phyloP scores from a whole-genome alignment of 768 basidiomycete species.

The Rhizopogon vinicolor region DNA sequence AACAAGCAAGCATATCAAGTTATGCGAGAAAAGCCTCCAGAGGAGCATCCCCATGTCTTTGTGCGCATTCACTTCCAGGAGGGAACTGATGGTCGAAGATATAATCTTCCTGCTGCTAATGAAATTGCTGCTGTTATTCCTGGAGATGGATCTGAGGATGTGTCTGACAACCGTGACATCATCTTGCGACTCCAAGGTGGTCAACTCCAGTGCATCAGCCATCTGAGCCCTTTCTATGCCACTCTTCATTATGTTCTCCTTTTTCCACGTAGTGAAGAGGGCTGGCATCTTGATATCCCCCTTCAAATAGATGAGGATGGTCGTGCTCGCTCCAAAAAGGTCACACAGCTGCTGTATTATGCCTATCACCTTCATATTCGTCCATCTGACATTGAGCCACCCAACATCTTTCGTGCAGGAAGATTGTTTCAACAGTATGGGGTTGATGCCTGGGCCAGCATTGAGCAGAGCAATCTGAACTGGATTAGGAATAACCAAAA shows the following conservation, averaged over 20 bases:
- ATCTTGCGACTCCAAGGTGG: slow-evolving; percentile 20
- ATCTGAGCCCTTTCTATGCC: slow-evolving; percentile 31
- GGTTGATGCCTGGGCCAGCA: slow-evolving; percentile 39
- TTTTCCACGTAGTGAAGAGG: slow-evolving; percentile 34
- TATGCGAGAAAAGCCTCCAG: slow-evolving; percentile 15
- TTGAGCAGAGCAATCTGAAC: slow-evolving; percentile 35
- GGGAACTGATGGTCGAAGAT: slow-evolving; percentile 26
- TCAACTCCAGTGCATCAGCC: slow-evolving; percentile 22
- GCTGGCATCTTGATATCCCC: slow-evolving; percentile 29
- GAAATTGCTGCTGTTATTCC: slow-evolving; percentile 42
- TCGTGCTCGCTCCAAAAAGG: slow-evolving; percentile 5
- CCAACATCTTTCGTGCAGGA: slow-evolving; percentile 29
- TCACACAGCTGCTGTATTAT: slow-evolving; percentile 26
- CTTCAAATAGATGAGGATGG: not conserved
- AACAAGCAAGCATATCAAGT: slow-evolving; percentile 31
- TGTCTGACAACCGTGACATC: slow-evolving; percentile 26
- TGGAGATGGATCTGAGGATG: slow-evolving; percentile 16
- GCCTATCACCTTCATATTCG: slow-evolving; percentile 30
- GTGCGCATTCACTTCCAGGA: slow-evolving; percentile 7
- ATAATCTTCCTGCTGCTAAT: slow-evolving; percentile 40
- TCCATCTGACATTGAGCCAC: slow-evolving; percentile 9
- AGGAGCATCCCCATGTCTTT: slow-evolving; percentile 9
- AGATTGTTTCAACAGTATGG: slow-evolving; percentile 35
- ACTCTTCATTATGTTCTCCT: slow-evolving; percentile 41
- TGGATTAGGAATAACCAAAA: slow-evolving; percentile 33